These are phyloP conservation scores for Cytospora paraplurivora DNA, from an alignment of 2,329 filamentous ascomycete species.

Conservation along the genomic window DNA sequence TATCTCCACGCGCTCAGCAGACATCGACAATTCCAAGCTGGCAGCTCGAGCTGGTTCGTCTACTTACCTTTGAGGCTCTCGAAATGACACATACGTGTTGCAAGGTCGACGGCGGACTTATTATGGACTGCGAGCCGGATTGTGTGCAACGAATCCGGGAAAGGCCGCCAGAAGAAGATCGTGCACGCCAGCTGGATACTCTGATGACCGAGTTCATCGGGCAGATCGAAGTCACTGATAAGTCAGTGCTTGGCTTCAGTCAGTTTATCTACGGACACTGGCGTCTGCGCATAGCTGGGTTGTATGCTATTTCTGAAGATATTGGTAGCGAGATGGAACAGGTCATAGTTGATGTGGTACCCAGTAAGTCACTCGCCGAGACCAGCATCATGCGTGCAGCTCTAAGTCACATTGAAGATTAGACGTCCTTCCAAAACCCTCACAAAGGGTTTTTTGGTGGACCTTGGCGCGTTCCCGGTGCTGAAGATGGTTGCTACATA, in stretches of 20 bases:
- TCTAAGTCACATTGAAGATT: too few species aligned
- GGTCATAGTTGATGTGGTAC: too few species aligned
- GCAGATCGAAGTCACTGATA: neutral
- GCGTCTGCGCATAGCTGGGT: neutral
- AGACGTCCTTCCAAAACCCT: too few species aligned
- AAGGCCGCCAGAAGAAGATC: neutral
- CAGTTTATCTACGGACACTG: neutral
- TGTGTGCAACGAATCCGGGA: neutral
- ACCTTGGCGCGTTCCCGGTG: too few species aligned
- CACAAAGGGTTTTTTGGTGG: too few species aligned
- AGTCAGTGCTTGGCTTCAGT: neutral
- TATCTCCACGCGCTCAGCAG: neutral
- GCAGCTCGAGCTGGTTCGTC: neutral
- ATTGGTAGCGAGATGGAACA: too few species aligned
- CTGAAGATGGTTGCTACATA: too few species aligned
- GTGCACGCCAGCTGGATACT: neutral
- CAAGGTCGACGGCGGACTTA: too few species aligned
- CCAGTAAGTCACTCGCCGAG: too few species aligned
- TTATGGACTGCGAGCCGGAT: neutral
- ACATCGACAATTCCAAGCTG: neutral
- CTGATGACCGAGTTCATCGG: neutral
- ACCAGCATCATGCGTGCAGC: too few species aligned
- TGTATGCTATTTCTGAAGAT: too few species aligned
- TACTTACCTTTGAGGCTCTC: neutral
- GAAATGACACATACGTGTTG: constrained; percentile 3